These are phyloP conservation scores for Wolfiporia cocos DNA, from an alignment of 1,284 basidiomycete genomes.

Conservation along the genomic window DNA sequence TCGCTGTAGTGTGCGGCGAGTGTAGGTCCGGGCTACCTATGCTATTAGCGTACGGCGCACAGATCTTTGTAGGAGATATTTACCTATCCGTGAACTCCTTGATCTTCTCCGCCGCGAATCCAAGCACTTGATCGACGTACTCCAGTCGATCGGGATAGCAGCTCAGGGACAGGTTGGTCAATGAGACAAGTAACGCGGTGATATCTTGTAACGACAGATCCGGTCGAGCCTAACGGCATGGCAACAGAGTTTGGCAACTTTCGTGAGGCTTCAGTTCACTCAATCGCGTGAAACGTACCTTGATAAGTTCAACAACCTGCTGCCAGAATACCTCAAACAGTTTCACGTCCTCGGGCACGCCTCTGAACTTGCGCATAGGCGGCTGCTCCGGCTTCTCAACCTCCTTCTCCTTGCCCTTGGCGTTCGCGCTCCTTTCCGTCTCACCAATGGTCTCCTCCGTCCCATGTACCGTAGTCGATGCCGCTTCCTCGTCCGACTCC, in stretches of 20 bases:
- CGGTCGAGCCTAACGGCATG: constrained; percentile 69
- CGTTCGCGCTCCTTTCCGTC: constrained; percentile 41
- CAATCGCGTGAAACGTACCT: no score
- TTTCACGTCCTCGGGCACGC: constrained; percentile 88
- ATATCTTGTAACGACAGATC: constrained; percentile 94
- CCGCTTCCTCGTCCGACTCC: constrained; percentile 13
- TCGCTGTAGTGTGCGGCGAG: constrained; percentile 77
- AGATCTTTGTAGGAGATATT: constrained; percentile 11
- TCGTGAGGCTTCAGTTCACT: background rate
- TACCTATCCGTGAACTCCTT: constrained; percentile 79
- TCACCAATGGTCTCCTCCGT: constrained; percentile 20
- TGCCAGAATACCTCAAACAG: constrained; percentile 98
- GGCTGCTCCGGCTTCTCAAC: constrained; percentile 26
- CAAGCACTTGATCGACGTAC: constrained; percentile 91
- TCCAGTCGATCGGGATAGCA: constrained; percentile 94
- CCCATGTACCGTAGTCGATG: constrained; percentile 6
- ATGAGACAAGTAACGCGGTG: constrained; percentile 88
- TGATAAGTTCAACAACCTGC: constrained; percentile 95
- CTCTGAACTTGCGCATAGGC: constrained; percentile 76
- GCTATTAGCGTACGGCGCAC: background rate
- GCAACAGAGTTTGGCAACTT: constrained; percentile 1
- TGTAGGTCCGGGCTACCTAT: constrained; percentile 75
- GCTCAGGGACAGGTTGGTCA: constrained; percentile 88
- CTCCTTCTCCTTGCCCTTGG: constrained; percentile 52
- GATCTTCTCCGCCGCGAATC: constrained; percentile 82